These are phyloP conservation scores for Fusarium palustre DNA, from an alignment of 2,329 filamentous ascomycete genomes.

Conservation along the genomic window DNA sequence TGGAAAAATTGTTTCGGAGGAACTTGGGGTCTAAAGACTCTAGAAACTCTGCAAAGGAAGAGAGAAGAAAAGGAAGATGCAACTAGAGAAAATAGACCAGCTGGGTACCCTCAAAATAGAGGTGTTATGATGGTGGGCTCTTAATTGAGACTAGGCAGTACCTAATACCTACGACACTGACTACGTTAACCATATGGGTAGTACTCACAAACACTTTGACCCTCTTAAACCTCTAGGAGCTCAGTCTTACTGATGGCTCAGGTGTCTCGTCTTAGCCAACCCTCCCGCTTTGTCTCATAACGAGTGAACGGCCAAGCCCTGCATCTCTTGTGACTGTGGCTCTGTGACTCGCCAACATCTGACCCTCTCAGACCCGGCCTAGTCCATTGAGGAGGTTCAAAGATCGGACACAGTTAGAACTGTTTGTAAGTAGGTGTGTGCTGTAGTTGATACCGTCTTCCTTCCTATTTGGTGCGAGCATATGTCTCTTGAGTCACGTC, in stretches of 20 bases:
- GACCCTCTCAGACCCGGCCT: slow-evolving; percentile 31
- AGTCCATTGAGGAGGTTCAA: slow-evolving; percentile 13
- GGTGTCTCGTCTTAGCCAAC: slow-evolving; percentile 34
- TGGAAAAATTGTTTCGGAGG: slow-evolving; percentile 32
- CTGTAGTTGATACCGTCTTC: background rate
- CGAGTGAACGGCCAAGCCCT: slow-evolving; percentile 24
- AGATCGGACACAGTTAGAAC: background rate
- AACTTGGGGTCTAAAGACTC: slow-evolving; percentile 24
- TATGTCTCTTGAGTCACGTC: slow-evolving; percentile 31
- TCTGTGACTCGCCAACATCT: slow-evolving; percentile 43
- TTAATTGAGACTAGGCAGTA: background rate
- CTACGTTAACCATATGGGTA: background rate
- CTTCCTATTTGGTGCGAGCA: slow-evolving; percentile 8
- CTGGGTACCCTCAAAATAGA: slow-evolving; percentile 21
- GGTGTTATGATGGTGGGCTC: slow-evolving; percentile 31
- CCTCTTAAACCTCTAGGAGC: background rate
- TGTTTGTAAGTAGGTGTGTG: slow-evolving; percentile 15
- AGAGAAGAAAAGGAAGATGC: slow-evolving; percentile 19
- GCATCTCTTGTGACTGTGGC: slow-evolving; percentile 40
- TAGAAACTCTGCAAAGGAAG: slow-evolving; percentile 25
- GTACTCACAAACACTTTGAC: background rate
- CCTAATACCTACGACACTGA: background rate
- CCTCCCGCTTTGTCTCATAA: slow-evolving; percentile 29
- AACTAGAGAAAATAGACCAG: slow-evolving; percentile 31
- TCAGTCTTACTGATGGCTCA: slow-evolving; percentile 14